These are phyloP conservation scores for Blastomyces parvus DNA, from an alignment of 2,329 filamentous ascomycete species.

Conservation along the genomic window DNA sequence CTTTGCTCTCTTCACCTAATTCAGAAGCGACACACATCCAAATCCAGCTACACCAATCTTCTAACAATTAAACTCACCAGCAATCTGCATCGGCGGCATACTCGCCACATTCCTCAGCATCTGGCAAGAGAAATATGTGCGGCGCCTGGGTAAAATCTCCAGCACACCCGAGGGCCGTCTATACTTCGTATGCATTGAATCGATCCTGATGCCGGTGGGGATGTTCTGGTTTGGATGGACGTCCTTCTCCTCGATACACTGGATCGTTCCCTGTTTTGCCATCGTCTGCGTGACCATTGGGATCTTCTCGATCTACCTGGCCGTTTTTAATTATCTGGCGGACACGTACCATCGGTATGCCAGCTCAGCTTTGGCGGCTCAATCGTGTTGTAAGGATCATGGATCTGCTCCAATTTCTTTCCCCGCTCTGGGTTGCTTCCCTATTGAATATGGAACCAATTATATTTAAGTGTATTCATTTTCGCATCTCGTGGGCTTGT, in stretches of 20 bases:
- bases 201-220: conserved; percentile 64
- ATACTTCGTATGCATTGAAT: conserved; percentile 73
- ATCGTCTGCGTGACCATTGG: conserved; percentile 70
- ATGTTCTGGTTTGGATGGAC: conserved; percentile 76
- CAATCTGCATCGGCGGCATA: conserved; percentile 58
- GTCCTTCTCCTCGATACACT: conserved; percentile 51
- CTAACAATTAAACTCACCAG: conserved; percentile 21
- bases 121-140: conserved; percentile 59
- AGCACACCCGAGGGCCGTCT: conserved; percentile 63
- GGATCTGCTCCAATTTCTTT: too few relatives aligned
- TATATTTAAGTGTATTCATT: not conserved
- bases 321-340: conserved; percentile 86
- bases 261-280: conserved; percentile 62
- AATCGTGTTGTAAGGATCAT: conserved; percentile 56
- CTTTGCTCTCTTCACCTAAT: not conserved
- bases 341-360: conserved; percentile 81
- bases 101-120: conserved; percentile 61
- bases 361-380: conserved; percentile 74
- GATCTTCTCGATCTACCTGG: conserved; percentile 77
- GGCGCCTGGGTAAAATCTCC: conserved; percentile 37
- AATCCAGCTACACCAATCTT: not conserved
- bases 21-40: too few relatives aligned
- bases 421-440: too few relatives aligned
- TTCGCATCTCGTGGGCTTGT: not conserved
- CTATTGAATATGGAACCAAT: too few relatives aligned